Conservation (phyloP, 768 basidiomycete species). For the Baorangia bicolor region DNA sequence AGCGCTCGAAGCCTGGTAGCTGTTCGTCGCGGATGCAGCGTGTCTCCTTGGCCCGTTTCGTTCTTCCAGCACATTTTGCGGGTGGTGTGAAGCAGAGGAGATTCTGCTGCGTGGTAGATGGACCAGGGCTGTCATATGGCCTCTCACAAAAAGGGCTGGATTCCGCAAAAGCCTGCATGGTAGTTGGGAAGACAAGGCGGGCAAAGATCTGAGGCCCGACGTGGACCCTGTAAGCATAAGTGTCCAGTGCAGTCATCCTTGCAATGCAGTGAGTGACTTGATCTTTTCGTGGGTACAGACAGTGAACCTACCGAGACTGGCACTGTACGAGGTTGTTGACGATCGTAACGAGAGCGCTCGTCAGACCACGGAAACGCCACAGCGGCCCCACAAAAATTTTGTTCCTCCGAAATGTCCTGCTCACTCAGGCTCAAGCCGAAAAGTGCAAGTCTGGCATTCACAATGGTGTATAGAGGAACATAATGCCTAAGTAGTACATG, state of each 20-base stretch:
- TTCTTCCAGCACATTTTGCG: not conserved
- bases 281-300: not conserved
- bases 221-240: conserved; percentile 87
- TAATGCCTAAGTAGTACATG: conserved; percentile 40
- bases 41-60: not conserved
- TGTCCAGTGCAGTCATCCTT: conserved; percentile 70
- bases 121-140: conserved; percentile 4
- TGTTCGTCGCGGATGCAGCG: not conserved
- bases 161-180: conserved; percentile 31
- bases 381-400: not conserved
- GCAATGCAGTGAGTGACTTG: conserved; percentile 6
- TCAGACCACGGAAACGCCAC: not conserved
- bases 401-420: not conserved
- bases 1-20: not conserved
- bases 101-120: conserved; percentile 2
- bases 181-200: conserved; percentile 27
- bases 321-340: conserved; percentile 22
- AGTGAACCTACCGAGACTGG: conserved; percentile 45
- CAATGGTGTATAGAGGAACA: conserved; percentile 37
- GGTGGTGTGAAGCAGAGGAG: not conserved
- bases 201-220: conserved; percentile 58
- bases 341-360: conserved; percentile 1
- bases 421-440: not conserved
- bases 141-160: conserved; percentile 7
- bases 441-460: conserved; percentile 33